Percentiles rank a stretch among this genome's conserved stretches.
Conservation (phyloP, 768 basidiomycete genomes). For the Psilocybe cyanescens region DNA sequence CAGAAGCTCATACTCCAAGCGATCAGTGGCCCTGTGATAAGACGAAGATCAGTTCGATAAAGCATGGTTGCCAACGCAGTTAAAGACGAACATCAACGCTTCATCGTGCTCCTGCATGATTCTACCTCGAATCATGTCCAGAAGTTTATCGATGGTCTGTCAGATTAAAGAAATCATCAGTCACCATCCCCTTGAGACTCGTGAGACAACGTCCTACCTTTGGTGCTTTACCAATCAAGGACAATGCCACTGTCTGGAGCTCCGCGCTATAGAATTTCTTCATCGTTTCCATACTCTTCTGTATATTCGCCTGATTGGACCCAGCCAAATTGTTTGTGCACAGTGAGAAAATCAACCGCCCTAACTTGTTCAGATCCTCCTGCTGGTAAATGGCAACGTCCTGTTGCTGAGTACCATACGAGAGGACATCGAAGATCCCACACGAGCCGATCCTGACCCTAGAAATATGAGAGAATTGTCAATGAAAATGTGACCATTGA, state of each 20-base stretch:
- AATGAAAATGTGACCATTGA: background rate
- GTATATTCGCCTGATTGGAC: constrained; percentile 63
- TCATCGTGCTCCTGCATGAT: constrained; percentile 84
- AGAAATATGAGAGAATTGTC: background rate
- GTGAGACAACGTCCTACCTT: constrained; percentile 46
- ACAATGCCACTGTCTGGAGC: constrained; percentile 79
- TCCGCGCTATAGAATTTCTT: constrained; percentile 77
- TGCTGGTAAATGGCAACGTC: constrained; percentile 70
- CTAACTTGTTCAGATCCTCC: constrained; percentile 89
- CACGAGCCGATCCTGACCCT: constrained; percentile 89
- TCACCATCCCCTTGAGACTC: background rate
- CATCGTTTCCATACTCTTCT: constrained; percentile 77
- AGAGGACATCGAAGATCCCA: constrained; percentile 84
- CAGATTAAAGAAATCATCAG: constrained; percentile 10
- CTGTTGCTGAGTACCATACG: constrained; percentile 65
- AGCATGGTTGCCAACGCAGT: background rate
- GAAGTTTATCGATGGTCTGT: constrained; percentile 76
- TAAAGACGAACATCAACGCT: constrained; percentile 58
- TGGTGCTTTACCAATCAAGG: constrained; percentile 73
- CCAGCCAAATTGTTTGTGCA: constrained; percentile 71
- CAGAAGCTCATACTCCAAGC: constrained; percentile 81
- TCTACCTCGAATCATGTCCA: constrained; percentile 78
- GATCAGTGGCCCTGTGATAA: constrained; percentile 69
- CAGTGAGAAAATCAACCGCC: constrained; percentile 79
- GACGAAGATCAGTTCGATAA: background rate